phyloP scores from a whole-genome alignment of 805 yeast genomes.

The Candida hungchunana region DNA sequence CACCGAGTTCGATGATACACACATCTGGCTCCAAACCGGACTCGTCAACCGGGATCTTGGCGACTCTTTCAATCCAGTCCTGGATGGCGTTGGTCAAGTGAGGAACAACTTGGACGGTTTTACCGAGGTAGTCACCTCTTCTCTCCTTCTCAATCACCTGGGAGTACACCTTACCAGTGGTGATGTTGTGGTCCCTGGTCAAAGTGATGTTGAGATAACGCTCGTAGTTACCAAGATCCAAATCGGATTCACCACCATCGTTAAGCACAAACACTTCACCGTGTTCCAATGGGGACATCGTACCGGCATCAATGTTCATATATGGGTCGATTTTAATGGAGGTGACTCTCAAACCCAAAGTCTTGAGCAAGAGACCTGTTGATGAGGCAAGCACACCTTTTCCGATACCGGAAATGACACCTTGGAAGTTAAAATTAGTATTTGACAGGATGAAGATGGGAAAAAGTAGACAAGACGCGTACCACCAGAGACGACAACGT shows the following conservation, averaged over 20 bases:
- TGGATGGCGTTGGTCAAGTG: conserved; percentile 96
- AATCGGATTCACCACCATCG: conserved; percentile 99
- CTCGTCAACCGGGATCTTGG: conserved; percentile 86
- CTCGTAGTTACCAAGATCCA: conserved; percentile 97
- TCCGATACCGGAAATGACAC: conserved; percentile 97
- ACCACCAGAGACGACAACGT: conserved; percentile 99
- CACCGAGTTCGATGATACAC: conserved; percentile 96
- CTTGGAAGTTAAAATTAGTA: background rate
- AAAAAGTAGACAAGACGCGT: conserved; percentile 2
- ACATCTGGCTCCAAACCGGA: conserved; percentile 89
- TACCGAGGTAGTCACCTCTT: conserved; percentile 95
- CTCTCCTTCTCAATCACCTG: conserved; percentile 93
- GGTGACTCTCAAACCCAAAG: conserved; percentile 91
- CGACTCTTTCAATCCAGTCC: conserved; percentile 95
- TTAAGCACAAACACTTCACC: conserved; percentile 97
- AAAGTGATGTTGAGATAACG: conserved; percentile 91
- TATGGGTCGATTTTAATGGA: conserved; percentile 98
- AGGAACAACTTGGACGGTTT: conserved; percentile 99
- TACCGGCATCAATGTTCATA: conserved; percentile 99
- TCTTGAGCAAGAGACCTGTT: conserved; percentile 90
- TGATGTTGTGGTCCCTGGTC: conserved; percentile 92
- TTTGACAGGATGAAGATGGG: background rate
- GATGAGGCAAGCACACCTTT: conserved; percentile 98
- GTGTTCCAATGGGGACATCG: conserved; percentile 98
- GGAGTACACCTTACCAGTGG: conserved; percentile 96